Percentiles rank a stretch among this genome's conserved stretches.
phyloP scores from a whole-genome alignment of 163 green algal genomes.

The Botryococcus braunii region DNA sequence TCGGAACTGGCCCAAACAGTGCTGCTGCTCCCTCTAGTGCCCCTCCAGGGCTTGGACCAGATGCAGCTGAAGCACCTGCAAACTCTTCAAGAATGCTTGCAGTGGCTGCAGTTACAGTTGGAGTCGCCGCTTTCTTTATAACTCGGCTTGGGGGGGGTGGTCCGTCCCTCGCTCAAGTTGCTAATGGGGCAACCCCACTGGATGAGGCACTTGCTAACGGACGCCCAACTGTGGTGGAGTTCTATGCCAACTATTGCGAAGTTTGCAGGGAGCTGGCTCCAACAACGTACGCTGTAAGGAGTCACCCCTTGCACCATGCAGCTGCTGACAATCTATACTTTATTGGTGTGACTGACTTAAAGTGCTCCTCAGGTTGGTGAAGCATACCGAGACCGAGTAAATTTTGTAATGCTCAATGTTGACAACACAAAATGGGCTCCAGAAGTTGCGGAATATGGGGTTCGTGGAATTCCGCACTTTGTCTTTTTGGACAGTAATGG shows the following conservation, averaged over 20 bases:
- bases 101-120: background rate
- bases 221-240: conserved; percentile 86
- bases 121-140: background rate
- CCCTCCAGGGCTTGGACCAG: too few species aligned
- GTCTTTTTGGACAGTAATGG: conserved; percentile 69
- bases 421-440: conserved; percentile 89
- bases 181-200: conserved; percentile 50
- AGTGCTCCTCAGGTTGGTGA: conserved; percentile 45
- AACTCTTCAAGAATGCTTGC: too few species aligned
- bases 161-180: conserved; percentile 45
- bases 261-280: conserved; percentile 77
- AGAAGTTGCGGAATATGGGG: conserved; percentile 74
- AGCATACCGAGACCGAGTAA: conserved; percentile 65
- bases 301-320: background rate
- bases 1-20: too few species aligned
- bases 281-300: conserved; percentile 39
- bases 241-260: conserved; percentile 88
- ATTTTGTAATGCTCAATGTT: conserved; percentile 97
- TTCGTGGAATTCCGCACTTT: conserved; percentile 85
- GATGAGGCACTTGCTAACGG: conserved; percentile 73
- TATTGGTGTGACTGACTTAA: background rate
- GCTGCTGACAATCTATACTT: background rate
- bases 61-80: too few species aligned
- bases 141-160: background rate
- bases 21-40: too few species aligned